phyloP scores from a whole-genome alignment of 202 grass and related monocot genomes.

The Carex sylvatica region DNA sequence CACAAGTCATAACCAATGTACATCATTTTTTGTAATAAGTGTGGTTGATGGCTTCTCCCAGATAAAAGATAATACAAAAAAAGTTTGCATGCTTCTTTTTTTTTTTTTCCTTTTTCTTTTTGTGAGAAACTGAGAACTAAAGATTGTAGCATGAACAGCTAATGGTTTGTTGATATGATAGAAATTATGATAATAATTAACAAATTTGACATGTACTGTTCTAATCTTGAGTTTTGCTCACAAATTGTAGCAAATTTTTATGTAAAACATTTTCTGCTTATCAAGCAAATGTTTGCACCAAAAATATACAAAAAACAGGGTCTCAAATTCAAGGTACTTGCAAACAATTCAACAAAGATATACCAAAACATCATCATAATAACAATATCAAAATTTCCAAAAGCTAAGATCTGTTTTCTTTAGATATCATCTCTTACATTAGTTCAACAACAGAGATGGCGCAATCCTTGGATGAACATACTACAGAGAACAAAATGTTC shows the following conservation, averaged over 20 bases:
- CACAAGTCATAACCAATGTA: not conserved
- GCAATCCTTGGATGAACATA: conserved; percentile 11
- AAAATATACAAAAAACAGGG: not conserved
- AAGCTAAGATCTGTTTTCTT: not conserved
- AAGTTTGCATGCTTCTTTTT: not conserved
- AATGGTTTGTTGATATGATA: conserved; percentile 9
- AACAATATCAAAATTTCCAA: not conserved
- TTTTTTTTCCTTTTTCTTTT: not conserved
- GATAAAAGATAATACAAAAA: not conserved
- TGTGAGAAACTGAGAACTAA: not conserved
- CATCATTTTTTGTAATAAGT: conserved; percentile 21
- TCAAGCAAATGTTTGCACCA: not conserved
- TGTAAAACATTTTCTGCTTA: not conserved
- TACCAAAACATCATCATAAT: not conserved
- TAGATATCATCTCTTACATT: not conserved
- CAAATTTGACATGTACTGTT: not conserved
- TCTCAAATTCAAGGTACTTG: not conserved
- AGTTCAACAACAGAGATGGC: conserved; percentile 8
- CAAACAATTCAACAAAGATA: not conserved
- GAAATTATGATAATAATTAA: conserved; percentile 10
- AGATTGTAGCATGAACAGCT: not conserved
- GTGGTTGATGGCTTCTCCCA: not conserved
- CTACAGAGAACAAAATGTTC: conserved; percentile 47
- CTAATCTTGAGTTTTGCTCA: not conserved
- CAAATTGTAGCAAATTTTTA: not conserved